Percentiles rank a stretch among this genome's conserved stretches.
phyloP scores from a whole-genome alignment of 2,329 filamentous ascomycete genomes.

The Curvularia spicifera region DNA sequence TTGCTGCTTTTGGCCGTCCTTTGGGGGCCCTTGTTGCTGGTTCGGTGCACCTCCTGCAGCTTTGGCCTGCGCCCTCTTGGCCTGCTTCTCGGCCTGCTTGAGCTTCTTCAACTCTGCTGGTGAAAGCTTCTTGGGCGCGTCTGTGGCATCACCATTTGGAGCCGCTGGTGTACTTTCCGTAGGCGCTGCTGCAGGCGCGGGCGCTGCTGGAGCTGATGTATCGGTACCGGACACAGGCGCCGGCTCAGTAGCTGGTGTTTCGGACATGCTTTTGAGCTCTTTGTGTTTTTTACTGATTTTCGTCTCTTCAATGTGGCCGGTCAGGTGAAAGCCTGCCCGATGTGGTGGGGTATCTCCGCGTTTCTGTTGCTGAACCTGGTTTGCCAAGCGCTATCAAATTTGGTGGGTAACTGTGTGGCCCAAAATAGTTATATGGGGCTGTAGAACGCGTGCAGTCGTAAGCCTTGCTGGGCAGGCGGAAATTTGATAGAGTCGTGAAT shows the following conservation, averaged over 20 bases:
- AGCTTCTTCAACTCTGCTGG: slow-evolving; percentile 85
- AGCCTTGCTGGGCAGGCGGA: slow-evolving; percentile 17
- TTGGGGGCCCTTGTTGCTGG: slow-evolving; percentile 44
- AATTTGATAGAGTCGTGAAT: slow-evolving; percentile 28
- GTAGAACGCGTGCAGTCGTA: slow-evolving; percentile 6
- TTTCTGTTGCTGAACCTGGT: neutral
- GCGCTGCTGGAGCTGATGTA: slow-evolving; percentile 7
- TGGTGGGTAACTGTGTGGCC: neutral
- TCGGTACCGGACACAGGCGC: slow-evolving; percentile 18
- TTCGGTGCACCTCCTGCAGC: slow-evolving; percentile 41
- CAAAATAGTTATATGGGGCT: slow-evolving; percentile 5
- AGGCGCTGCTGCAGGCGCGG: slow-evolving; percentile 20
- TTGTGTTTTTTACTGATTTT: slow-evolving; percentile 3
- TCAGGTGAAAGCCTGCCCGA: slow-evolving; percentile 7
- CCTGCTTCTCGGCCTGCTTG: slow-evolving; percentile 90
- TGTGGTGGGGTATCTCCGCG: slow-evolving; percentile 20
- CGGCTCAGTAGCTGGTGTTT: slow-evolving; percentile 27
- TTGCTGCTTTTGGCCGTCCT: slow-evolving; percentile 45
- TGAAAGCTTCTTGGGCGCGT: slow-evolving; percentile 64
- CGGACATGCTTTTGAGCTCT: slow-evolving; percentile 32
- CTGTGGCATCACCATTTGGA: slow-evolving; percentile 32
- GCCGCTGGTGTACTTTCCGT: slow-evolving; percentile 21
- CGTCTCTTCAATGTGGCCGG: slow-evolving; percentile 11
- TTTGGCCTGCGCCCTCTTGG: slow-evolving; percentile 76
- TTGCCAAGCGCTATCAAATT: neutral